Base-by-base conservation (phyloP, 2,329 filamentous ascomycete genomes). In the Chrysoporthe austroafricana region DNA sequence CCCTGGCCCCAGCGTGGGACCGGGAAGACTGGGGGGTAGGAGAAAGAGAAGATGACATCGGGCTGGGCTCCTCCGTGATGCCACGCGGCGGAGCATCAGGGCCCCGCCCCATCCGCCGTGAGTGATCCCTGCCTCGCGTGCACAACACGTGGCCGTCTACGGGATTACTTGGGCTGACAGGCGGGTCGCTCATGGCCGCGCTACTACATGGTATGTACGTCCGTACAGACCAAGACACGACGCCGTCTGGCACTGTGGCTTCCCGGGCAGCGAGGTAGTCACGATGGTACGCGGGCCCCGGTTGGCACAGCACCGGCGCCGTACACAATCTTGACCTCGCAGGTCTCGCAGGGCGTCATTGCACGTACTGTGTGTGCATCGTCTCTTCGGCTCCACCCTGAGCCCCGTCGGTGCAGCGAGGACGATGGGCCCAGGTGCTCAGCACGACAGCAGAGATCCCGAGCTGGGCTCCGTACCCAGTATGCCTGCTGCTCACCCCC, bases 81-180 rank as follows among this genome's bases (percentile, higher is more conserved):
- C 48, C 3, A 21, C 48, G 4, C 21, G 13, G 50, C 32, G 50
- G 50, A 54, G 50, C 50, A 54, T 5, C 50, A 54, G 50, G 50
- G 32, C 32, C 50, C 21, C 50, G 50, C 26, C 26, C 14, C 6
- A 13, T 54, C 16, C 64, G 57, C 57, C 57, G 60, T 52, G 57
- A 44, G 14, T 50, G 56, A 67, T 67, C 66, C 66, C 46, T 67
- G 66, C 46, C 66, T 44, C 66, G 66, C 66, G 63, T 67, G 42
- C 52, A 13, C 21, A 56, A 54, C 66, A 67, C 66, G 66, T 67
- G 66, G 66, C 66, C 26, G 36, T 21, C 34, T 50, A 50, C 50
- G 21, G 26, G 43, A 34, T 34, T 42, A 61, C 21, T 6, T 34
- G 8, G n/a, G 43, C n/a, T 21, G 32, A 26, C 50, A 32, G 50